phyloP scores from a whole-genome alignment of 1,139 yeast species.

The Candida albicans region DNA sequence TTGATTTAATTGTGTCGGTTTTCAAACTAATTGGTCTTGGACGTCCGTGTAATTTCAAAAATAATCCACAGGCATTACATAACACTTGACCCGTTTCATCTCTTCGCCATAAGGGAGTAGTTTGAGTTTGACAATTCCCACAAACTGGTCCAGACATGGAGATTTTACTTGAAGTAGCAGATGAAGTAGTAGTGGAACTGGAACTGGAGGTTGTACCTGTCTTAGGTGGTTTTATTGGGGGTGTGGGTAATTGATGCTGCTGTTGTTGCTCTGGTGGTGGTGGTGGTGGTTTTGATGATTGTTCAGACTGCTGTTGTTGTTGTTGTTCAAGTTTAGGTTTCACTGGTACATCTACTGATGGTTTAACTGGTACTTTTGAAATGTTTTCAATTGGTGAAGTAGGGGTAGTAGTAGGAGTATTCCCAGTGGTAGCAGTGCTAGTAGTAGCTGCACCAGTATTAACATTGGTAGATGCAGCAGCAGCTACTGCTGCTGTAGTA shows the following conservation, averaged over 20 bases:
- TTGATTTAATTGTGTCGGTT: slow-evolving; percentile 86
- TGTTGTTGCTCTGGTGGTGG: slow-evolving; percentile 2
- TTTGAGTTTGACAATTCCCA: slow-evolving; percentile 86
- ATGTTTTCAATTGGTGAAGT: slow-evolving; percentile 4
- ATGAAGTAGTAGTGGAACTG: slow-evolving; percentile 25
- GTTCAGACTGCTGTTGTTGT: background rate
- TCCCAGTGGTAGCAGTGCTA: too few species aligned
- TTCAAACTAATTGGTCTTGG: slow-evolving; percentile 89
- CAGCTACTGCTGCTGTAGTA: slow-evolving; percentile 6
- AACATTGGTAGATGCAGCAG: too few species aligned
- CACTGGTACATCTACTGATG: background rate
- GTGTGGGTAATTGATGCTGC: slow-evolving; percentile 14
- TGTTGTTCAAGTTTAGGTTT: background rate
- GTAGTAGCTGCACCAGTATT: too few species aligned
- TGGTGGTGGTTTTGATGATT: background rate
- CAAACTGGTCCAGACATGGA: slow-evolving; percentile 71
- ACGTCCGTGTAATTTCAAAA: slow-evolving; percentile 85
- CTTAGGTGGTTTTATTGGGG: slow-evolving; percentile 12
- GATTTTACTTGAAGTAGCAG: slow-evolving; percentile 45
- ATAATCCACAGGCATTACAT: slow-evolving; percentile 94
- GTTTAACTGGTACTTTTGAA: background rate
- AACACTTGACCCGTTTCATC: slow-evolving; percentile 91
- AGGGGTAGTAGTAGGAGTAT: slow-evolving; percentile 4
- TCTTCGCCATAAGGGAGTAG: slow-evolving; percentile 94
- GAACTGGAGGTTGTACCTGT: slow-evolving; percentile 4